Evolutionary conservation across 805 yeast species (phyloP).

Genomic region (Metschnikowia continentalis): DNA sequence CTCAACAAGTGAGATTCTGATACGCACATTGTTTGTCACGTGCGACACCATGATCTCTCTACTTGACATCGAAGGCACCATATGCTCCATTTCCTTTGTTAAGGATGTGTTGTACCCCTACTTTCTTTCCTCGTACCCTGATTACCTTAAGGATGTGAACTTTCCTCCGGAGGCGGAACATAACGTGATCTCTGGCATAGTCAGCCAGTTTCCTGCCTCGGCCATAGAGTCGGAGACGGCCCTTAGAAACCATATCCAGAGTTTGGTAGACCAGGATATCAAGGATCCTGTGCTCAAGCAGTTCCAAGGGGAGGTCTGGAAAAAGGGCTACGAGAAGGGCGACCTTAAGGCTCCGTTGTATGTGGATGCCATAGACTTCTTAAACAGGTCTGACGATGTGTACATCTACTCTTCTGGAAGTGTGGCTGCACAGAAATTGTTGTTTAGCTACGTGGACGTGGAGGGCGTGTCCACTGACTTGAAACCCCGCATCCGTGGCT

Average conservation of each 20-base stretch:
- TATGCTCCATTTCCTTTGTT: constrained; percentile 88
- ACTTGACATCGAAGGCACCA: constrained; percentile 88
- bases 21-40: background rate
- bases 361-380: constrained; percentile 60
- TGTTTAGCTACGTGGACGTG: constrained; percentile 59
- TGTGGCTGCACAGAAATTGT: constrained; percentile 76
- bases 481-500: constrained; percentile 53
- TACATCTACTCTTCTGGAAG: constrained; percentile 89
- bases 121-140: constrained; percentile 52
- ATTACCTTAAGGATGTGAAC: constrained; percentile 24
- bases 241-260: constrained; percentile 46
- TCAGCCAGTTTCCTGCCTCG: constrained; percentile 46
- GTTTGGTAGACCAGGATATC: constrained; percentile 60
- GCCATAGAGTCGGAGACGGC: constrained; percentile 21
- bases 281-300: constrained; percentile 75
- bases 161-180: constrained; percentile 19
- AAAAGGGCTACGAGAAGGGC: constrained; percentile 71
- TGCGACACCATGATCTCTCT: constrained; percentile 27
- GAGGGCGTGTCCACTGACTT: constrained; percentile 43
- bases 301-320: constrained; percentile 84
- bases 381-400: constrained; percentile 38
- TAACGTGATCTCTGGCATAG: constrained; percentile 24
- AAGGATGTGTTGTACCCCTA: constrained; percentile 75
- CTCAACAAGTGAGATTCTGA: no score
- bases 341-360: constrained; percentile 74